Base-by-base conservation (phyloP, 2,329 filamentous ascomycete species). In the Sporothrix globosa region DNA sequence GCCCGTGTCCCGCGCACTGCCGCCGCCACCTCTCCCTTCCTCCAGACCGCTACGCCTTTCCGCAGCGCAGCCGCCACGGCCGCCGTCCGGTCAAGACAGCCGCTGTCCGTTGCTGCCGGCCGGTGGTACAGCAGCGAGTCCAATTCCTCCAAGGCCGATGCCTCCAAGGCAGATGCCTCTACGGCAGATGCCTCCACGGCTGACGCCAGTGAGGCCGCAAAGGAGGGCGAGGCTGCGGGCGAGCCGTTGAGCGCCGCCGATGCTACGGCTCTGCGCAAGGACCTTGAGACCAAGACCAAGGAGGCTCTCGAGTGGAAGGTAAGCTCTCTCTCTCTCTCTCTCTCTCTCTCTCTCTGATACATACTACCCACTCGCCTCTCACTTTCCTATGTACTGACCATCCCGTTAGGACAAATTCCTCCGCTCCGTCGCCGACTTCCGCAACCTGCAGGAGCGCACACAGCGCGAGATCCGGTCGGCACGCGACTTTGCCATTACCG, bases 401-500 rank as follows among this genome's bases (percentile, higher is more conserved):
- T 30, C 60, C 69, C 72, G 2, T 19, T 21, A 98, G 96, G 96
- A 98, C 83, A 96, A 93, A 84, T 96, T 93, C 82, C 88, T 97
- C 74, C 95, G 96, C 79, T 91, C 92, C 69, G 90, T 98, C 74
- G 96, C 96, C 82, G 96, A 99, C 77, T 98, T 96, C 88, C 93
- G 93, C 80, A 99, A 98, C 83, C 91, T 99, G 67, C 95, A 98
- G 84, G 93, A 97, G 78, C 92, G 96, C 78, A 97, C 93, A 56
- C 88, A 90, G 80, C 93, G 96, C 78, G 96, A 99, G 76, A 90
- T 96, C 80, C 92, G 96, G 81, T 83, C 87, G 24, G 92, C 95
- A 24, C 90, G 91, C 76, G 92, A 97, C 82, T 99, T 97, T 77
- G 96, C 95, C 77, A 96, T 99, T 77, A 93, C 97, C 80, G 93